Base-by-base conservation (phyloP, 202 grass and related monocot species). In the Bolboschoenoplectus hybrid region DNA sequence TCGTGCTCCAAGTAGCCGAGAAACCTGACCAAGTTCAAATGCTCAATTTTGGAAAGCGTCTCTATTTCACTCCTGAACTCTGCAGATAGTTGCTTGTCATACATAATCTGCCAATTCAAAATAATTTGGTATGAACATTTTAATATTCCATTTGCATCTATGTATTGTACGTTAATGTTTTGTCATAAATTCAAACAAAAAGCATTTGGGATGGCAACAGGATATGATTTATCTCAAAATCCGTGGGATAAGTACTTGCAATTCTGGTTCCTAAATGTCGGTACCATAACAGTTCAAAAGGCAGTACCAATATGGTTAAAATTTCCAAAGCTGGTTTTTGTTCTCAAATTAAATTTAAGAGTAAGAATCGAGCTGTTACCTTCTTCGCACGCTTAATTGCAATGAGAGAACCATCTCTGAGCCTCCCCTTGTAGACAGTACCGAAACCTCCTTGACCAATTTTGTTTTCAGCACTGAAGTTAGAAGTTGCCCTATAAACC, bases 371-470 rank as follows among this genome's bases (percentile, higher is more conserved):
- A 39, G 32, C 65, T 87, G 87, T 63, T 82, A 98, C 96, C 96
- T 94, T 98, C 85, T 84, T 89, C 17, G 91, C 96, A 52, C 93
- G 72, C 83, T 98, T 98, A 46, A 95, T 91, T 62, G 93, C 96
- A 80, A 95, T 88, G 4, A 90, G 87, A 57, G 93, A 92, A 67
- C 93, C 96, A 93, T 98, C 91, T 74, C 81, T 87, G 80, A 98
- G 91, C 74, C 84, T 95, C 14, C 87, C 96, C 82, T 90, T 95
- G 84, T 98, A 98, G 50, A 95, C 87, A 77, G 87, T 72, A 64
- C 96, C 91, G 68, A 95, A 95, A 82, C 92, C 91, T 86, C 93
- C 93, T 86, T 90, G 71, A 76, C 96, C 96, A 82, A 98, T 95
- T 95, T 67, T 90, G 84, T 93, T 92, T 86, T 86, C 86, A 72